These are phyloP conservation scores for Quaeritorhiza haematococci DNA, from an alignment of 371 early-diverging fungal species.

Conservation along the genomic window DNA sequence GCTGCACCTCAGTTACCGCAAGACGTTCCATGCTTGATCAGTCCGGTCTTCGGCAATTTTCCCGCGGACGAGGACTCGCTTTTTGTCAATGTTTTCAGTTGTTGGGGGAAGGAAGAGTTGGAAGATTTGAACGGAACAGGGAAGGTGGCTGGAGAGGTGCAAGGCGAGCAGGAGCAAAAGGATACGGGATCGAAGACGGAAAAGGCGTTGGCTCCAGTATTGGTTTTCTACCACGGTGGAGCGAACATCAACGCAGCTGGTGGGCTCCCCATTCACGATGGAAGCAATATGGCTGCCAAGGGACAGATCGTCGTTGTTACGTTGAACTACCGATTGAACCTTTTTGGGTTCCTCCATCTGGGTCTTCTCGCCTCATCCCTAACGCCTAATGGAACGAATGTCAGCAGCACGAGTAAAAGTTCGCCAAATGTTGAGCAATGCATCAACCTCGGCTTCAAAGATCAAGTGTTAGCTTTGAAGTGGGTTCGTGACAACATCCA, in stretches of 20 bases:
- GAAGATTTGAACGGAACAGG: too few species aligned
- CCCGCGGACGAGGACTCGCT: constrained; percentile 16
- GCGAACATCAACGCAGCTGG: constrained; percentile 12
- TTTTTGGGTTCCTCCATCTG: constrained; percentile 29
- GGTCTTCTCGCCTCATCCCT: too few species aligned
- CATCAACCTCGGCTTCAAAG: constrained; percentile 35
- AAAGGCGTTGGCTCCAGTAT: constrained; percentile 18
- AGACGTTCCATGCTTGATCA: too few species aligned
- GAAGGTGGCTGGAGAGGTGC: too few species aligned
- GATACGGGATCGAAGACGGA: not conserved
- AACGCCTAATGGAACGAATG: too few species aligned
- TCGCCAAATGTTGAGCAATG: too few species aligned
- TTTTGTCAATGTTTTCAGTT: constrained; percentile 19
- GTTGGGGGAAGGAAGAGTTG: too few species aligned
- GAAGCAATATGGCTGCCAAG: too few species aligned
- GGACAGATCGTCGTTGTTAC: constrained; percentile 30
- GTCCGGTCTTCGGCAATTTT: not conserved
- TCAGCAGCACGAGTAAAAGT: too few species aligned
- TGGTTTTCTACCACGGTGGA: constrained; percentile 26
- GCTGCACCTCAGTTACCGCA: too few species aligned
- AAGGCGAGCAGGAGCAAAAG: too few species aligned
- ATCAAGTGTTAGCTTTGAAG: constrained; percentile 37
- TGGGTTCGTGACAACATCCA: constrained; percentile 45
- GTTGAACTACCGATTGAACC: constrained; percentile 28
- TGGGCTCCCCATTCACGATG: constrained; percentile 7